These are phyloP conservation scores for Alternaria atra DNA, from an alignment of 2,329 filamentous ascomycete genomes.

Conservation along the genomic window DNA sequence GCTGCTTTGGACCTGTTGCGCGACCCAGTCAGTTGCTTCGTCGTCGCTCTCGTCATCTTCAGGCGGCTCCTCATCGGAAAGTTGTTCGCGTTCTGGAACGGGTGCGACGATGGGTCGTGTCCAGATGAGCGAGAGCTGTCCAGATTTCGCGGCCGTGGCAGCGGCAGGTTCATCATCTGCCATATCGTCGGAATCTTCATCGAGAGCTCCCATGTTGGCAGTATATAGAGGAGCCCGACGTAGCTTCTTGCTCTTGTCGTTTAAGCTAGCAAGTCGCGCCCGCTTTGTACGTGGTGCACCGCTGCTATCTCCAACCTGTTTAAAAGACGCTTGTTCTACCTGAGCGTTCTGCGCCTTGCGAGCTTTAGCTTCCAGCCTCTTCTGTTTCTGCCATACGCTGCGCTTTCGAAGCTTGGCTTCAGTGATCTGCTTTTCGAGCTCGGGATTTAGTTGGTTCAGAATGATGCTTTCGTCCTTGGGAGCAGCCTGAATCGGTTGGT, in stretches of 20 bases:
- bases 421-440: constrained; percentile 30
- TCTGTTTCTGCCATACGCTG: constrained; percentile 26
- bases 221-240: constrained; percentile 24
- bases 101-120: constrained; percentile 14
- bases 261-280: constrained; percentile 39
- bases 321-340: constrained; percentile 27
- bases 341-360: constrained; percentile 31
- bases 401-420: constrained; percentile 27
- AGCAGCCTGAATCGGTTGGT: constrained; percentile 26
- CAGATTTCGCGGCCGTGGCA: constrained; percentile 11
- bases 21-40: constrained; percentile 2
- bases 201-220: neutral
- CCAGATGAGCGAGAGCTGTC: constrained; percentile 20
- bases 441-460: constrained; percentile 33
- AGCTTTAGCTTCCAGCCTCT: constrained; percentile 25
- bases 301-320: constrained; percentile 7
- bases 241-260: constrained; percentile 33
- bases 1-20: neutral
- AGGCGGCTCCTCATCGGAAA: constrained; percentile 5
- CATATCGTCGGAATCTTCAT: constrained; percentile 21
- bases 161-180: constrained; percentile 10
- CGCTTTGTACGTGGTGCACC: constrained; percentile 25
- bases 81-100: constrained; percentile 6
- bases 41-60: constrained; percentile 17
- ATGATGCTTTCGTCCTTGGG: constrained; percentile 43